Evolutionary conservation across 441 rosid species (phyloP), one percentile per base, ranked within the genome.

Genomic region (Geranium incanum): DNA sequence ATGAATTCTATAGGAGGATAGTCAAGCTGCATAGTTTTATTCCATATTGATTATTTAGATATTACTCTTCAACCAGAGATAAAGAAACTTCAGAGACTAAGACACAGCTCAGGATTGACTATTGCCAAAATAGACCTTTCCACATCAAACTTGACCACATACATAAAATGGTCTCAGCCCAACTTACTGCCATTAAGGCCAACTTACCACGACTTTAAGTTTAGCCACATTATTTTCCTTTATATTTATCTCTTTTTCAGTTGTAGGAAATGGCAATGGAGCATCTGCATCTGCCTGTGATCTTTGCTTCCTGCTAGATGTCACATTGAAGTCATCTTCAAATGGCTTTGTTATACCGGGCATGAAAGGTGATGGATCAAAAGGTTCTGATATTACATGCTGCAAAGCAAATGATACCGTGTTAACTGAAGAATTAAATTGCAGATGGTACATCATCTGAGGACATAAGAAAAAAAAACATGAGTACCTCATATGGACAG

Each of bases 141-240:
- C 63, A 16, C 63, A 15, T 15, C 21, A 16, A n/a, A 57, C 23
- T 55, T n/a, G 62, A 57, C 8, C 63, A 57, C 63, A 5, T 57
- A 21, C 23, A 57, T 57, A 57, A 57, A 57, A 16, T 3, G 19
- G 18, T 18, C 63, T 43, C 52, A 70, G 37, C 41, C 66, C 62
- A 21, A 39, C 28, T 6, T 19, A 16, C 6, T 50, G 68, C 33
- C 11, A 64, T 23, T 36, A 71, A 57, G 82, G 74, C 60, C 70
- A 70, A 74, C 99, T 78, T 83, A 92, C 99, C 92, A 95, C 98
- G 76, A 95, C 99, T 95, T 86, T 92, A 72, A 95, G 87, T 78
- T 95, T 95, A 60, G 99, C 98, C 72, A 86, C 91, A 77, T 86
- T 95, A 81, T 66, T 95, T 81, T 92, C 99, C 76, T 80, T 90